Base-by-base conservation (phyloP, 2,329 filamentous ascomycete species). In the Knufia fluminis region DNA sequence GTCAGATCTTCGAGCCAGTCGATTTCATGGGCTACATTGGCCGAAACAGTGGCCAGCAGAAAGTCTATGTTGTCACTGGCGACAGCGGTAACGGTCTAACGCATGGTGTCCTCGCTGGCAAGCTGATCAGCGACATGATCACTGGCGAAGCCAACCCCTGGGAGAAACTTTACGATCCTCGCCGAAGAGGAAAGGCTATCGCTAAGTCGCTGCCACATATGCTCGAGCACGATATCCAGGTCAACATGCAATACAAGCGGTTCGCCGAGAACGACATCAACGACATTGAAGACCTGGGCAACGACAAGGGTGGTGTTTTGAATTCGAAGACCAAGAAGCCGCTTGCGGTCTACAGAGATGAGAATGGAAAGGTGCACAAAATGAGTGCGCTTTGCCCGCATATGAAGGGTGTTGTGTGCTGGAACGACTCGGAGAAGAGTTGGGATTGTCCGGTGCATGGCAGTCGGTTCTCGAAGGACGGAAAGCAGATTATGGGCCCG, bases 11-110 rank as follows among this genome's bases (percentile, higher is more conserved):
- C 54, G 76, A 80, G 52, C 74, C 76, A 0, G 67, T 72, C 9
- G 76, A 80, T 55, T 71, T 68, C 58, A 68, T 79, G 66, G 75
- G 69, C 0, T 79, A 74, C 52, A 77, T 79, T 43, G 77, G 77
- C 23, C 70, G 69, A 54, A 78, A 79, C 56, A 72, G 74, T 46
- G 75, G 74, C 10, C 66, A 61, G 10, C 68, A 73, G 32, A 70
- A 72, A 57, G 70, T 72, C 2, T 80, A 73, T 52, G 68, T 80
- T 35, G 64, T 76, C 4, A 80, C 76, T 0, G 76, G 77, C 1
- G 77, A 80, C 56, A 77, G 71, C 2, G 77, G 77, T 1, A 76
- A 80, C 52, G 76, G 76, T 0, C 63, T 80, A 8, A 80, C 77
- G 0, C 73, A 79, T 46, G 76, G 74, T 12, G 73, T 77, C 0